These are phyloP conservation scores for Aechmea fasciata DNA, from an alignment of 176 grass and related monocot genomes.

Conservation along the genomic window DNA sequence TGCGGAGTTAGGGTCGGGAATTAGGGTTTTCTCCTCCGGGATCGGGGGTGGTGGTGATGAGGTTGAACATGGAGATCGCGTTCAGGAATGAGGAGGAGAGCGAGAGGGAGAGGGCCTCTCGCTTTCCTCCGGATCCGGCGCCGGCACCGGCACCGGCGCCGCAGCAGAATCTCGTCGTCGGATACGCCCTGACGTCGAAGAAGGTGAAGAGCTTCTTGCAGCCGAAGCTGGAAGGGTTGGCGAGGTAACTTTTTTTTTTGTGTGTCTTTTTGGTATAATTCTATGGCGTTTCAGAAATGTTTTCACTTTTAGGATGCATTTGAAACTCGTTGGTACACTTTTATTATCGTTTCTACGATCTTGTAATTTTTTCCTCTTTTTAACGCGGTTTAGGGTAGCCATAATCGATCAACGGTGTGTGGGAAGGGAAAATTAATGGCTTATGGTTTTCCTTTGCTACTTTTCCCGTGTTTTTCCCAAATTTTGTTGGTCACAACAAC, in stretches of 20 bases:
- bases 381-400: background rate
- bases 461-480: no score
- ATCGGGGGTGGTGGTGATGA: slow-evolving; percentile 6
- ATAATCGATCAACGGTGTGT: background rate
- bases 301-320: background rate
- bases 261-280: no score
- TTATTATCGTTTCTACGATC: background rate
- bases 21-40: background rate
- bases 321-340: slow-evolving; percentile 12
- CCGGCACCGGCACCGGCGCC: slow-evolving; percentile 16
- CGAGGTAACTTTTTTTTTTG: slow-evolving; percentile 37
- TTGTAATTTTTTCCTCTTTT: background rate
- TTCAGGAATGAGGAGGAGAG: slow-evolving; percentile 17
- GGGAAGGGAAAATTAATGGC: background rate
- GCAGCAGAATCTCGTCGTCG: slow-evolving; percentile 50
- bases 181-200: slow-evolving; percentile 89
- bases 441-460: background rate
- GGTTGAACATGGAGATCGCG: slow-evolving; percentile 20
- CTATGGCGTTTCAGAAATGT: no score
- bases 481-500: no score
- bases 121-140: no score
- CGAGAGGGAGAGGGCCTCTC: background rate
- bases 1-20: background rate
- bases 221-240: slow-evolving; percentile 66
- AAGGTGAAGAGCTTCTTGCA: slow-evolving; percentile 97